These are phyloP conservation scores for Phoma herbarum DNA, from an alignment of 2,329 filamentous ascomycete genomes.

Conservation along the genomic window DNA sequence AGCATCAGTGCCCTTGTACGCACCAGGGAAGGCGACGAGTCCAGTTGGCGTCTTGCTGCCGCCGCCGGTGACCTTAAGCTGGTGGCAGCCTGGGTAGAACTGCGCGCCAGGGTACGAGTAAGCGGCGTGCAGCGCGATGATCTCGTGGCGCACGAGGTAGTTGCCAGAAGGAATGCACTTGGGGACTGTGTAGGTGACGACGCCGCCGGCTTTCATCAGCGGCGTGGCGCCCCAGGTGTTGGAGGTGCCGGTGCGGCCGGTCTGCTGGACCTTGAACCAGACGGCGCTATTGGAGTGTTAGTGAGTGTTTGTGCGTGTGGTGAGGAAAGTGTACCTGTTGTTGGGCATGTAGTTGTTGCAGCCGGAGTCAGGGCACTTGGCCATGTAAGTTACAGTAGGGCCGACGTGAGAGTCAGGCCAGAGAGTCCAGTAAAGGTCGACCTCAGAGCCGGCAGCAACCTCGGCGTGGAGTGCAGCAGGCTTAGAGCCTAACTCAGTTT, in stretches of 20 bases:
- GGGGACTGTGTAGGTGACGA: constrained; percentile 63
- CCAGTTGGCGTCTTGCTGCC: constrained; percentile 54
- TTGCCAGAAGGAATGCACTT: constrained; percentile 62
- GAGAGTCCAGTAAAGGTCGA: constrained; percentile 63
- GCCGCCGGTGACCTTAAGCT: constrained; percentile 63
- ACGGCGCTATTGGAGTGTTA: constrained; percentile 49
- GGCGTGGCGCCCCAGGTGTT: constrained; percentile 59
- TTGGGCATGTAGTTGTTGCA: constrained; percentile 62
- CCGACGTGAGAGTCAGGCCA: constrained; percentile 62
- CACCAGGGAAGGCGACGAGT: constrained; percentile 63
- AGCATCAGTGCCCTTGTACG: constrained; percentile 60
- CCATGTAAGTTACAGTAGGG: constrained; percentile 68
- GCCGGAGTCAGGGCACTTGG: constrained; percentile 62
- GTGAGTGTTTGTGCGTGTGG: neutral
- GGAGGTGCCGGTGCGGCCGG: constrained; percentile 60
- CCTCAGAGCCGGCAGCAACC: constrained; percentile 62
- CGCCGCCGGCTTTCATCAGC: constrained; percentile 57
- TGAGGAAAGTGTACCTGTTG: constrained; percentile 43
- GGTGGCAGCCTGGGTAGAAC: constrained; percentile 67
- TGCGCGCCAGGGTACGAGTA: constrained; percentile 63
- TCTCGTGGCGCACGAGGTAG: constrained; percentile 68
- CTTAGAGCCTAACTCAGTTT: constrained; percentile 49
- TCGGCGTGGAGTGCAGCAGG: constrained; percentile 65
- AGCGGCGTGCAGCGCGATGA: constrained; percentile 63
- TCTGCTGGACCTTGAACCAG: constrained; percentile 66